A percentile compares a stretch with the other conserved stretches of the same genome.
phyloP scores from a whole-genome alignment of 805 yeast species.

The Metschnikowia lunata region DNA sequence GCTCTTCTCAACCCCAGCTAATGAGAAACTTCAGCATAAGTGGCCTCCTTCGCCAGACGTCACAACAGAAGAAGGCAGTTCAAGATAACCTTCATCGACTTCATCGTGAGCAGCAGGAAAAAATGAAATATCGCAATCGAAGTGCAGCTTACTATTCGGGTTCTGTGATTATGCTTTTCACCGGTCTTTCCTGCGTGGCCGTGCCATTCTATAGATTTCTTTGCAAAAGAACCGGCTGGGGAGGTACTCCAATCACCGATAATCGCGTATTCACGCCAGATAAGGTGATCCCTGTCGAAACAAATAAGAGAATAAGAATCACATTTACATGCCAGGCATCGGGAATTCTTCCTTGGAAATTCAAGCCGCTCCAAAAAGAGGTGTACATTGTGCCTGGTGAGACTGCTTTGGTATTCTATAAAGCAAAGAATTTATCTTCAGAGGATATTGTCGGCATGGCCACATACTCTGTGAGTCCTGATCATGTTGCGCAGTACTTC shows the following conservation, averaged over 20 bases:
- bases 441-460: constrained; percentile 98
- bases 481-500: constrained; percentile 93
- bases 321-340: constrained; percentile 90
- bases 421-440: constrained; percentile 79
- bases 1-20: no score
- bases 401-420: constrained; percentile 93
- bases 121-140: constrained; percentile 35
- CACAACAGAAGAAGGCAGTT: constrained; percentile 2
- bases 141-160: constrained; percentile 64
- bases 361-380: constrained; percentile 90
- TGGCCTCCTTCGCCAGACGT: constrained; percentile 2
- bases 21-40: background rate
- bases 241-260: constrained; percentile 93
- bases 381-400: constrained; percentile 94
- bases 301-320: constrained; percentile 75
- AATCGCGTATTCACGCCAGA: constrained; percentile 75
- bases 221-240: constrained; percentile 94
- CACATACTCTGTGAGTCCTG: constrained; percentile 94
- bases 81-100: constrained; percentile 6
- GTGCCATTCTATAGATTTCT: constrained; percentile 90
- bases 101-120: constrained; percentile 24
- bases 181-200: constrained; percentile 81
- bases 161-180: constrained; percentile 64
- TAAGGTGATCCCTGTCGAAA: constrained; percentile 81
- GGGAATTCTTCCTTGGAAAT: constrained; percentile 88